Conservation (phyloP, 768 basidiomycete genomes). For the Strobilomyces dryophilus region DNA sequence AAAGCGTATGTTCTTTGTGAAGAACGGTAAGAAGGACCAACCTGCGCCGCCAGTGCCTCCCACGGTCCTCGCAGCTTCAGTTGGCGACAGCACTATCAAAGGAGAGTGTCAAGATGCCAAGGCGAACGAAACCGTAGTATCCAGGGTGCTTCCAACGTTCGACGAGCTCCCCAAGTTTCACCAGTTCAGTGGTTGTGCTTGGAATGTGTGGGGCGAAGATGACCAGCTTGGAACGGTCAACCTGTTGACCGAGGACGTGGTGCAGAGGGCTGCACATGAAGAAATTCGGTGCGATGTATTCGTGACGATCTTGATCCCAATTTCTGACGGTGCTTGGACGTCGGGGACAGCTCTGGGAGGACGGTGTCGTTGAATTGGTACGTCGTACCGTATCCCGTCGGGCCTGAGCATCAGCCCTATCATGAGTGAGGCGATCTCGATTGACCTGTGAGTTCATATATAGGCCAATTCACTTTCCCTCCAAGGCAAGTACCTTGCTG, state of each 20-base stretch:
- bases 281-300: slow-evolving; percentile 48
- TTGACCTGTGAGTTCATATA: background rate
- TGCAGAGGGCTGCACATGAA: slow-evolving; percentile 51
- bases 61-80: background rate
- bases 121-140: slow-evolving; percentile 7
- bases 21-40: slow-evolving; percentile 7
- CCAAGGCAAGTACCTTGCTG: slow-evolving; percentile 38
- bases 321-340: background rate
- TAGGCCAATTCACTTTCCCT: slow-evolving; percentile 68
- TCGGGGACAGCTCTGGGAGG: slow-evolving; percentile 41
- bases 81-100: background rate
- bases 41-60: background rate
- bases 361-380: slow-evolving; percentile 62
- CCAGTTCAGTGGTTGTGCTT: slow-evolving; percentile 54
- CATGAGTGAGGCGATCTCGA: background rate
- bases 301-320: background rate
- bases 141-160: slow-evolving; percentile 39
- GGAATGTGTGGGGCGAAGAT: slow-evolving; percentile 62
- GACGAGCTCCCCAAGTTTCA: slow-evolving; percentile 45
- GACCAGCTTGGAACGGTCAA: slow-evolving; percentile 69
- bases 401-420: too few relatives aligned
- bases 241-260: slow-evolving; percentile 58
- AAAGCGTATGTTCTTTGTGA: slow-evolving; percentile 15
- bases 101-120: background rate
- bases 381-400: slow-evolving; percentile 13